Base-by-base conservation (phyloP, 1,284 basidiomycete genomes). In the Sphaerobolus stellatus region DNA sequence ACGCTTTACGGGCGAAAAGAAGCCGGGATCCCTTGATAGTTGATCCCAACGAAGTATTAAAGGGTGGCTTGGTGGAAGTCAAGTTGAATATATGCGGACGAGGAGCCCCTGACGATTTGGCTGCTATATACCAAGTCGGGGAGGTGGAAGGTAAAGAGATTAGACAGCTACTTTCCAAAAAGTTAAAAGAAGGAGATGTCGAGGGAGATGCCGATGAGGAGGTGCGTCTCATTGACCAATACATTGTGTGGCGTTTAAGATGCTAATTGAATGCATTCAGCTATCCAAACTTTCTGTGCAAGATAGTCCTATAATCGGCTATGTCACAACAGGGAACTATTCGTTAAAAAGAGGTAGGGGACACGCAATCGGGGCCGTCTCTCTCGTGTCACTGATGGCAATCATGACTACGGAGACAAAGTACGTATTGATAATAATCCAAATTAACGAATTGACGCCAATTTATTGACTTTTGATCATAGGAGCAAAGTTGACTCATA, bases 251-350 rank as follows among this genome's bases (percentile, higher is more conserved):
- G 28, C 25, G 50, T 41, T 48, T 16, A 50, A 22, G 8, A 18
- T 31, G 58, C n/a, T 56, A 13, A 41, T 50, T 48, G 29, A 56
- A 6, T 55, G n/a, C 4, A 16, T 34, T 11, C 9, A 87, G 82
- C 68, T 83, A 3, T 78, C 76, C 8, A 72, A 78, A 53, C 60
- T 66, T 9, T 62, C 68, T 11, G 71, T 80, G 9, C 62, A 70
- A 3, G 61, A 73, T 36, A 69, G 72, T 1, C 63, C 71, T 1
- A 75, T 90, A 20, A 81, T 94, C 47, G 93, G 93, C 1, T 91
- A 89, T 62, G 78, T 93, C 5, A 88, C 90, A 0, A 85, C 87
- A 1, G 92, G 92, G 1, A 85, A 85, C 58, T 88, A 82, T 64
- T 93, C 91, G 0, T 76, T 96, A 2, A 80, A 84, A 0, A 77